Percentiles rank a stretch among this genome's conserved stretches.
These are phyloP conservation scores for Pythium biforme DNA, from an alignment of 352 stramenopile species.

Conservation along the genomic window DNA sequence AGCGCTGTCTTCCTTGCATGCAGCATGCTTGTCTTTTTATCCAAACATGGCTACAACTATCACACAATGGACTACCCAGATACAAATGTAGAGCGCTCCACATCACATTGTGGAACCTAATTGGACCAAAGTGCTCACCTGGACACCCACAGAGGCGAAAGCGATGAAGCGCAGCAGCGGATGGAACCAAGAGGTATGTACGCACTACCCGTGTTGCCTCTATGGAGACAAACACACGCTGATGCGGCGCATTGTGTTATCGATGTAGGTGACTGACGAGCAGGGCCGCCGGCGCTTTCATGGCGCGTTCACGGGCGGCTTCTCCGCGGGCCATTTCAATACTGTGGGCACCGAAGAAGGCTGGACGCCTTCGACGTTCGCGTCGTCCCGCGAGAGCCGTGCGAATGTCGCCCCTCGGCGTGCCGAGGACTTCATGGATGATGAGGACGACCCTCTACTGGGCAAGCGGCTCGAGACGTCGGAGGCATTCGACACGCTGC, in stretches of 20 bases:
- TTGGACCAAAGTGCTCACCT: background rate
- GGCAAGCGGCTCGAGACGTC: conserved; percentile 74
- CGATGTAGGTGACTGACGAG: conserved; percentile 58
- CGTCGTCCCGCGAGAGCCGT: conserved; percentile 65
- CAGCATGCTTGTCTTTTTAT: too few relatives aligned
- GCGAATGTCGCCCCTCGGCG: conserved; percentile 38
- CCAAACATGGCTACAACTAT: background rate
- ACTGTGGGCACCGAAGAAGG: conserved; percentile 89
- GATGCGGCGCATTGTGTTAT: background rate
- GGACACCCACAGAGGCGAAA: background rate
- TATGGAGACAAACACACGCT: background rate
- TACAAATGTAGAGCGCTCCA: background rate
- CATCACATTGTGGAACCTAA: background rate
- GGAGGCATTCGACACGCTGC: conserved; percentile 61
- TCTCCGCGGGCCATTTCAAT: conserved; percentile 94
- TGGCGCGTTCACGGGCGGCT: conserved; percentile 93
- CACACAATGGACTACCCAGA: background rate
- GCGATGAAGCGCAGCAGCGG: conserved; percentile 47
- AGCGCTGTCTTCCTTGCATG: too few relatives aligned
- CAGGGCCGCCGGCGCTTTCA: conserved; percentile 87
- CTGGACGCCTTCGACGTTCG: conserved; percentile 83
- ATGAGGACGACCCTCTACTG: conserved; percentile 90
- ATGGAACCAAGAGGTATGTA: conserved; percentile 59
- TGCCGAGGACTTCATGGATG: conserved; percentile 94
- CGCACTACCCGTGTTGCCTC: too few relatives aligned